Percentiles rank a stretch among this genome's conserved stretches.
phyloP scores from a whole-genome alignment of 352 stramenopile species.

The Globisporangium radiosum region DNA sequence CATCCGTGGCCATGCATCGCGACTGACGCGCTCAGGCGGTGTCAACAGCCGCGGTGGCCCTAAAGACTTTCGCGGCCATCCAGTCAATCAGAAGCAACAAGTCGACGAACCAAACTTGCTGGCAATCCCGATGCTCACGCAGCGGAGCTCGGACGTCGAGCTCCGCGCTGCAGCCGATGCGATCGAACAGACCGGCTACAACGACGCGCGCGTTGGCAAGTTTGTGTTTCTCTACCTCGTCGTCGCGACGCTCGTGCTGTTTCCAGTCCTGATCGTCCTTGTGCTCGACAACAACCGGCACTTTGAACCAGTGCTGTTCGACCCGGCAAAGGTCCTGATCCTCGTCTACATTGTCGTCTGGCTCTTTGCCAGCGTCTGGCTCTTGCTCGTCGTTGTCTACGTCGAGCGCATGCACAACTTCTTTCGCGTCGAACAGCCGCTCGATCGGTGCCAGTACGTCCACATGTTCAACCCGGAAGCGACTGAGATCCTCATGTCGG shows the following conservation, averaged over 20 bases:
- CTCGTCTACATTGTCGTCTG: slow-evolving; percentile 17
- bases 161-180: slow-evolving; percentile 7
- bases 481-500: slow-evolving; percentile 15
- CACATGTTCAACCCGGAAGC: slow-evolving; percentile 18
- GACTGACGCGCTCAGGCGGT: not conserved
- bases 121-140: slow-evolving; percentile 12
- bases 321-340: slow-evolving; percentile 9
- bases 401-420: slow-evolving; percentile 14
- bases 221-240: slow-evolving; percentile 11
- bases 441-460: slow-evolving; percentile 15
- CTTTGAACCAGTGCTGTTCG: slow-evolving; percentile 13
- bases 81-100: not conserved
- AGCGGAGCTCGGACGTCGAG: slow-evolving; percentile 8
- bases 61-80: not conserved
- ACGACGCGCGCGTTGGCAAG: slow-evolving; percentile 11
- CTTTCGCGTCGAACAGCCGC: slow-evolving; percentile 13
- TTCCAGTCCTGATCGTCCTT: slow-evolving; percentile 13
- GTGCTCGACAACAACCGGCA: slow-evolving; percentile 11
- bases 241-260: slow-evolving; percentile 7
- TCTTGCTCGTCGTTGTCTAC: slow-evolving; percentile 13
- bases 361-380: slow-evolving; percentile 10
- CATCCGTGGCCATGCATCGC: not conserved
- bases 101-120: slow-evolving; percentile 12
- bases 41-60: not conserved
- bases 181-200: slow-evolving; percentile 15